Conservation (phyloP, 2,329 filamentous ascomycete species). For the Pseudogymnoascus sp. region DNA sequence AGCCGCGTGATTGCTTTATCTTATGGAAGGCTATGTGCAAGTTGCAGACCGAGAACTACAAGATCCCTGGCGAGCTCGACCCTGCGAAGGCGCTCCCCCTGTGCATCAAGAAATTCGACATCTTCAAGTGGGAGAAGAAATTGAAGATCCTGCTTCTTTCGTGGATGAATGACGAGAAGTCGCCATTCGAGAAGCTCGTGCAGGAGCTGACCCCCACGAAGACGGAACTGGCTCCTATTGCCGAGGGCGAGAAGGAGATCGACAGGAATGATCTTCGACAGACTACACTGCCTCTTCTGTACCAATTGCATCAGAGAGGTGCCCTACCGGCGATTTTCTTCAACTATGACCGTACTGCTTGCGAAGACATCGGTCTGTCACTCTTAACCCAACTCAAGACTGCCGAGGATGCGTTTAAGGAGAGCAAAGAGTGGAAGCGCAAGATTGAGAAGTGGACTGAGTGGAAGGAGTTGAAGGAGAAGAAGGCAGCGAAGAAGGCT, state of each 20-base stretch:
- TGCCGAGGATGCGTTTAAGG: conserved; percentile 50
- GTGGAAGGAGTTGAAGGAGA: conserved; percentile 42
- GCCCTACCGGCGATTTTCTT: conserved; percentile 69
- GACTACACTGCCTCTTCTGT: conserved; percentile 50
- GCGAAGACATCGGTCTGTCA: conserved; percentile 49
- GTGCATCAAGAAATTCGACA: conserved; percentile 55
- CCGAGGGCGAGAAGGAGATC: conserved; percentile 11
- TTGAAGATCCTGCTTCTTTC: conserved; percentile 50
- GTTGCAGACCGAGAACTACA: conserved; percentile 43
- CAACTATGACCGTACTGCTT: conserved; percentile 62
- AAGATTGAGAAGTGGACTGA: conserved; percentile 51
- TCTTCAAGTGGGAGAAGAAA: conserved; percentile 54
- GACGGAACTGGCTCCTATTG: not conserved
- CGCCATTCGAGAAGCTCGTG: conserved; percentile 38
- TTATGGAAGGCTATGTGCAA: conserved; percentile 59
- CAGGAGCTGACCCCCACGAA: conserved; percentile 34
- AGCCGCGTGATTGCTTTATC: conserved; percentile 61
- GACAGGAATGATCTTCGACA: conserved; percentile 29
- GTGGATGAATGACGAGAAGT: conserved; percentile 50
- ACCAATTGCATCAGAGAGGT: conserved; percentile 51
- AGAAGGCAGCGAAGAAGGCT: conserved; percentile 36
- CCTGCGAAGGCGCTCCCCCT: conserved; percentile 42
- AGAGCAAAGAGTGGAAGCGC: conserved; percentile 51
- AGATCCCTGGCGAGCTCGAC: conserved; percentile 41
- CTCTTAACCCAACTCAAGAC: conserved; percentile 46